Base-by-base conservation (phyloP, 2,329 filamentous ascomycete species). In the Exophiala spinifera region DNA sequence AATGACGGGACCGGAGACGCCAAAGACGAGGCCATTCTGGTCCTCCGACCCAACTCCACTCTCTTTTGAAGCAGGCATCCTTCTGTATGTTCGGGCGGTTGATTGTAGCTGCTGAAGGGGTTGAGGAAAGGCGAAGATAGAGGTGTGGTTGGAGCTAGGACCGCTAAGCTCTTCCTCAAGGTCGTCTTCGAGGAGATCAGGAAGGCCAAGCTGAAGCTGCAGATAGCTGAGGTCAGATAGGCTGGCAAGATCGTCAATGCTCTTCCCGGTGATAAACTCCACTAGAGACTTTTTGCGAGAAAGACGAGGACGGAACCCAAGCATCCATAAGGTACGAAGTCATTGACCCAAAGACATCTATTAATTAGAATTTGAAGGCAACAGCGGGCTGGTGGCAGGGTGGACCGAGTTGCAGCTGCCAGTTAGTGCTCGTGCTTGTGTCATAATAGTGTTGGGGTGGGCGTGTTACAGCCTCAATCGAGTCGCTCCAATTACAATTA, bases 1-100 rank as follows among this genome's bases (percentile, higher is more conserved):
- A 67, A 99, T 87, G 79, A 99, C 94, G 70, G 94, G 94, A 64
- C 85, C 85, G 62, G 86, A 88, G 65, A 89, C 78, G 60, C 86
- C 89, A 76, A 85, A 89, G 75, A 89, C 82, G 59, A 77, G 75
- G 66, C 84, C 85, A 78, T 80, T 75, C 64, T 82, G 75, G 51
- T 77, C 74, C 67, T 84, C 80, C 49, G 73, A 76, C 61, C 74
- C 73, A 71, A 53, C 69, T 68, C 58, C 72, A 71, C 62, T 74
- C 67, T 48, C 72, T 71, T 73, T 70, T 45, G 63, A 71, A 67
- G 71, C 67, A 61, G 69, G 70, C 61, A 74, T 72, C 70, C 74
- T 76, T 54, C 54, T 48, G 61, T 74, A 65, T 47, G 66, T 62
- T 60, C 56, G 63, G 53, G 51, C 50, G 55, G 63, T 53, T 51